Evolutionary conservation across 768 basidiomycete genomes (phyloP).

Genomic region (Amanita pseudoporphyria): DNA sequence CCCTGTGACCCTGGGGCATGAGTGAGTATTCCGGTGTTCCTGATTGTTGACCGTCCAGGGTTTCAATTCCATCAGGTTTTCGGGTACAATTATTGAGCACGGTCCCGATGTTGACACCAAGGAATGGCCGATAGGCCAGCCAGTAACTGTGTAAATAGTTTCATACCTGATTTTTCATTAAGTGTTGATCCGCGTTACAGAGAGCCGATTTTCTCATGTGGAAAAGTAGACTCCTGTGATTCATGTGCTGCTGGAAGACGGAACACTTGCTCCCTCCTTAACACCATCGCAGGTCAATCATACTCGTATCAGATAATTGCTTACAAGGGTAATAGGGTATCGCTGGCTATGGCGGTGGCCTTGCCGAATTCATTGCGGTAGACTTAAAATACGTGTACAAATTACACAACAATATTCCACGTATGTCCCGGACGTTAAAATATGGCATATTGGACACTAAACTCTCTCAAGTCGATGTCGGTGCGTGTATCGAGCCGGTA

Average conservation of each 20-base stretch:
- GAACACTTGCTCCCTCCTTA: conserved; percentile 25
- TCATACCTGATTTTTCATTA: conserved; percentile 3
- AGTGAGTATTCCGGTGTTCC: conserved; percentile 18
- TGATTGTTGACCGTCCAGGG: not conserved
- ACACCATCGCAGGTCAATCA: conserved; percentile 24
- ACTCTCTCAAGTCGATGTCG: conserved; percentile 30
- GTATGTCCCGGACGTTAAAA: conserved; percentile 17
- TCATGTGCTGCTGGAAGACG: conserved; percentile 22
- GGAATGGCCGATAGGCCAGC: conserved; percentile 25
- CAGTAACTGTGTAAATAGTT: conserved; percentile 22
- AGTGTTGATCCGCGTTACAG: conserved; percentile 14
- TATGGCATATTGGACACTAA: not conserved
- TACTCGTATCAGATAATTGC: not conserved
- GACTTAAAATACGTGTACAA: conserved; percentile 26
- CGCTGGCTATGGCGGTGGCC: conserved; percentile 31
- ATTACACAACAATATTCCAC: conserved; percentile 26
- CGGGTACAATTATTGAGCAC: conserved; percentile 24
- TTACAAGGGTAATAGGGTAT: conserved; percentile 22
- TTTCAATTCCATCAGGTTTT: conserved; percentile 16
- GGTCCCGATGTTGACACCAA: conserved; percentile 23
- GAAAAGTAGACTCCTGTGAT: conserved; percentile 21
- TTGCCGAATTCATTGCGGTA: conserved; percentile 31
- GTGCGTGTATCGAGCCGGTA: conserved; percentile 38
- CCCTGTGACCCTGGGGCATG: conserved; percentile 37
- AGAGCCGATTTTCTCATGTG: conserved; percentile 33